Percentiles rank a stretch among this genome's conserved stretches.
Evolutionary conservation across 2,329 filamentous ascomycete genomes (phyloP).

Genomic region (Lecanicillium sp.): DNA sequence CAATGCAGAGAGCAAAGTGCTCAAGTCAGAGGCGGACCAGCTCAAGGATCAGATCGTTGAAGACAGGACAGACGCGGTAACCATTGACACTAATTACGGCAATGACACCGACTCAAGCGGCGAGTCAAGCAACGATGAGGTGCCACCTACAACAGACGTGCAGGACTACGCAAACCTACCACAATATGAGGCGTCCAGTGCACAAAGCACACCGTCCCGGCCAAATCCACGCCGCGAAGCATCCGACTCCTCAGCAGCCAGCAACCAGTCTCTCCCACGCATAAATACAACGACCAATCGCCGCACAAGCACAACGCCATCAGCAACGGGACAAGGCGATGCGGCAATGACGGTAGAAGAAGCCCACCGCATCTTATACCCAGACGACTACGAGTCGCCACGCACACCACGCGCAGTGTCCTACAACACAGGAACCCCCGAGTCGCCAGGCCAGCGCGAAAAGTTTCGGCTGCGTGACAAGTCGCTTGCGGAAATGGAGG

Average conservation of each 20-base stretch:
- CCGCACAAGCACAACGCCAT: no score
- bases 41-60: constrained; percentile 18
- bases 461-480: constrained; percentile 31
- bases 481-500: constrained; percentile 23
- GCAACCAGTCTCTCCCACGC: background rate
- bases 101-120: constrained; percentile 17
- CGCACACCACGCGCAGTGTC: constrained; percentile 7
- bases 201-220: no score
- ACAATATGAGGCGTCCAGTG: background rate
- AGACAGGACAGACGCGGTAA: constrained; percentile 20
- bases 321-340: constrained; percentile 12
- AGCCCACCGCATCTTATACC: constrained; percentile 30
- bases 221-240: background rate
- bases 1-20: constrained; percentile 26
- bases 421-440: background rate
- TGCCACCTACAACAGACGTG: constrained; percentile 6
- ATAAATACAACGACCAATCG: no score
- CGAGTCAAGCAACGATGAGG: constrained; percentile 13
- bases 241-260: background rate
- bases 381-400: constrained; percentile 18
- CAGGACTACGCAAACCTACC: background rate
- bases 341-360: constrained; percentile 30
- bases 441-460: constrained; percentile 21
- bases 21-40: constrained; percentile 20
- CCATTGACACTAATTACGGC: constrained; percentile 20